Conservation (phyloP, 345 rosid genomes). For the Populus pruinosa region DNA sequence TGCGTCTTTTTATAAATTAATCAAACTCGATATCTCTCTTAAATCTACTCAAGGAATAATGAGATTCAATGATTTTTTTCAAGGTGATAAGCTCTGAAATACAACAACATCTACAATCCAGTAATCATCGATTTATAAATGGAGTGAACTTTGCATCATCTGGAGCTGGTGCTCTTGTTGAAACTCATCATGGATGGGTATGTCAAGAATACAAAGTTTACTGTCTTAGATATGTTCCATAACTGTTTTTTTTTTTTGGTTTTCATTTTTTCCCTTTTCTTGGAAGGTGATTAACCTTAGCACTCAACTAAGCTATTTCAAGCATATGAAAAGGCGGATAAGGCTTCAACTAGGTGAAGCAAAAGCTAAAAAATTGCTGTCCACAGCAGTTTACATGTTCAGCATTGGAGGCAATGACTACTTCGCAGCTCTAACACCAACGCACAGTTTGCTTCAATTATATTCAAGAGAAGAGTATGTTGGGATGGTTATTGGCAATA, state of each 20-base stretch:
- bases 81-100: no score
- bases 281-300: conserved; percentile 39
- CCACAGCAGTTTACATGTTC: conserved; percentile 36
- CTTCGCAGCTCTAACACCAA: not conserved
- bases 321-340: conserved; percentile 22
- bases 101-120: not conserved
- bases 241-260: not conserved
- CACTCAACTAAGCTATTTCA: conserved; percentile 36
- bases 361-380: conserved; percentile 25
- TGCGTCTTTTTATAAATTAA: no score
- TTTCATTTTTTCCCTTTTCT: not conserved
- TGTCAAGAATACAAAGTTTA: no score
- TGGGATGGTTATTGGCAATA: conserved; percentile 35
- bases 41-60: no score
- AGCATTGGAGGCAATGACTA: conserved; percentile 45
- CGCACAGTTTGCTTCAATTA: conserved; percentile 15
- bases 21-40: no score
- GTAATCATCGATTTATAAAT: conserved; percentile 18
- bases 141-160: conserved; percentile 53
- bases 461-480: conserved; percentile 15
- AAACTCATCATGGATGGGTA: conserved; percentile 39
- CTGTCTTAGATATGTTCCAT: no score
- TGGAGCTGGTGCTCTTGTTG: conserved; percentile 49
- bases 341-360: conserved; percentile 33
- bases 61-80: not conserved